Evolutionary conservation across 768 basidiomycete genomes (phyloP), one percentile per base, ranked within the genome.

Genomic region (Mycena venus): DNA sequence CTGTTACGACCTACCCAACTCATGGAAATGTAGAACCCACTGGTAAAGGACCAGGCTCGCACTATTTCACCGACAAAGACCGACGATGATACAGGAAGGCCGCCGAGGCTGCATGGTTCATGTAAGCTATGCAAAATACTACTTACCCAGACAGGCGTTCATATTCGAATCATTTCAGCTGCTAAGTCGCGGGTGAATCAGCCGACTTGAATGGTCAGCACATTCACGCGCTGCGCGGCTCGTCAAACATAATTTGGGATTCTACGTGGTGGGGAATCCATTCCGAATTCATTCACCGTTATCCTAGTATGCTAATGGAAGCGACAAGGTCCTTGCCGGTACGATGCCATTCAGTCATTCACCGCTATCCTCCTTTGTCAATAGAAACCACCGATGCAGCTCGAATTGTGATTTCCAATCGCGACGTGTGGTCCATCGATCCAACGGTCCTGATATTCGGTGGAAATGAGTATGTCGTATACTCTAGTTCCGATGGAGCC

Each of bases 391-490:
- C 5, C 7, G 8, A 27, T 53, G 15, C 40, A 38, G 58, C 34
- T 12, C 82, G 83, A 27, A 81, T 84, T 36, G 76, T 61, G 8
- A 82, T 83, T 23, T 83, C 83, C 4, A 81, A 81, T 62, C 75
- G 83, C 12, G 83, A 85, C 65, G 83, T 83, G 8, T 83, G 82
- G 84, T 79, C 81, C 17, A 84, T 85, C 55, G 83, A 85, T 61
- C 80, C 79, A 10, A 85, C 82, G 9, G 75, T 84, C 2, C 70
- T 84, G 21, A 68, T 83, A 21, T 23, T 79, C 19, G 78, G 78
- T 14, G 42, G 75, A 1, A 79, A 73, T 12, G 68, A 73, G 8
- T 85, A 85, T 51, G 71, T 84, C 12, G 82, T 85, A 0, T 83
- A 83, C 61, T 83, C 83, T 4, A 80, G 79, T 47, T 84, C 80